Conservation (phyloP, 495 filamentous ascomycete species). For the Chaetomium cochliodes region DNA sequence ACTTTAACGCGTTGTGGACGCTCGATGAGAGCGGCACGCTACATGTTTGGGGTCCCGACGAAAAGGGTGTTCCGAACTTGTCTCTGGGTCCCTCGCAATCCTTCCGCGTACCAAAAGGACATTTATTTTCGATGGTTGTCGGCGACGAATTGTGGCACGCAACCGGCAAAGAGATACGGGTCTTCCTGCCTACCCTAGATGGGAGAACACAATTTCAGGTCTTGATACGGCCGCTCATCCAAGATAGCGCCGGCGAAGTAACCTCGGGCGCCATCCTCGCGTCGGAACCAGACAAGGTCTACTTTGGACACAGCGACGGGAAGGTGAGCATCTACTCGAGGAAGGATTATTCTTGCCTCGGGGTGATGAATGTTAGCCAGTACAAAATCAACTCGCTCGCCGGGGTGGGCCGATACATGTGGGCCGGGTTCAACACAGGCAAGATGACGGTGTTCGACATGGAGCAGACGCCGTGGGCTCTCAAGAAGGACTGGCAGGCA, state of each 20-base stretch:
- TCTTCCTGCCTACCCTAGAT: slow-evolving; percentile 75
- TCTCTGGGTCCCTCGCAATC: slow-evolving; percentile 60
- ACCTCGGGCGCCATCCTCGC: slow-evolving; percentile 77
- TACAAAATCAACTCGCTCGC: slow-evolving; percentile 93
- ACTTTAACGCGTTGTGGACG: slow-evolving; percentile 90
- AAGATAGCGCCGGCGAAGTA: slow-evolving; percentile 74
- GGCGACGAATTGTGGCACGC: slow-evolving; percentile 84
- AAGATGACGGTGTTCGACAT: slow-evolving; percentile 94
- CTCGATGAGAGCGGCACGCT: slow-evolving; percentile 87
- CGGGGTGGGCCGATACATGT: slow-evolving; percentile 80
- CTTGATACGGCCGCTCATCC: slow-evolving; percentile 62
- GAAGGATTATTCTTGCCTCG: slow-evolving; percentile 68
- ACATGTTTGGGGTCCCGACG: slow-evolving; percentile 82
- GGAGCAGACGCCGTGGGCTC: slow-evolving; percentile 73
- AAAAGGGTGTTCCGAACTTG: slow-evolving; percentile 69
- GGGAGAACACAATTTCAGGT: slow-evolving; percentile 66
- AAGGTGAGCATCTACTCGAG: slow-evolving; percentile 90
- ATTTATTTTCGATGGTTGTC: slow-evolving; percentile 82
- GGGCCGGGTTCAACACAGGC: slow-evolving; percentile 94
- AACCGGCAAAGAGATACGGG: slow-evolving; percentile 78
- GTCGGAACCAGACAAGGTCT: slow-evolving; percentile 74
- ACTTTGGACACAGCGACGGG: slow-evolving; percentile 89
- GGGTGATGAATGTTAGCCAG: slow-evolving; percentile 77
- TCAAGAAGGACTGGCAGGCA: slow-evolving; percentile 92
- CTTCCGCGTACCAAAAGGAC: slow-evolving; percentile 73